Conservation (phyloP, 2,329 filamentous ascomycete genomes). For the Leptographium galeiforme region DNA sequence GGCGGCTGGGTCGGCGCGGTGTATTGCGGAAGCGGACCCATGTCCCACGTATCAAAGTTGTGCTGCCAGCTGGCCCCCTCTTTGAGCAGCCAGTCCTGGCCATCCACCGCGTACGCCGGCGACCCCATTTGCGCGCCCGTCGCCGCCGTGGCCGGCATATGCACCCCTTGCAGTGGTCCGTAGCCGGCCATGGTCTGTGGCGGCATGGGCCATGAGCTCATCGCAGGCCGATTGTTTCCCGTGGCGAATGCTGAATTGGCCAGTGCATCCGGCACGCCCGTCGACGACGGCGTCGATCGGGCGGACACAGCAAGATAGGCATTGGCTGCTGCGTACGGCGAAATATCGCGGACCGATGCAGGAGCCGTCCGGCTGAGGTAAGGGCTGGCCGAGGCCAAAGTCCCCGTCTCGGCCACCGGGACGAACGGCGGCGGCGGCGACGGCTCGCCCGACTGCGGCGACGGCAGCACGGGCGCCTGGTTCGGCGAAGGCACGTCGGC, state of each 20-base stretch:
- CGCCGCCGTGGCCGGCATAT: neutral
- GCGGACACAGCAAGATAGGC: slow-evolving; percentile 5
- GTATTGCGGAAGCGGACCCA: slow-evolving; percentile 13
- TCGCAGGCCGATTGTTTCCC: neutral
- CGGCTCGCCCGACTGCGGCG: slow-evolving; percentile 10
- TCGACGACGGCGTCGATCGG: neutral
- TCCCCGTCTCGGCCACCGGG: too few species aligned
- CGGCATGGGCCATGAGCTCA: slow-evolving; percentile 7
- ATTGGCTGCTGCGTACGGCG: too few species aligned
- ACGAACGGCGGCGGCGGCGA: slow-evolving; percentile 8
- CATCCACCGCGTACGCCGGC: slow-evolving; percentile 29
- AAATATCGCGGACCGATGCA: too few species aligned
- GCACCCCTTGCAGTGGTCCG: slow-evolving; percentile 1
- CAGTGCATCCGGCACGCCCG: neutral
- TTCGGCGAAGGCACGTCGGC: slow-evolving; percentile 46
- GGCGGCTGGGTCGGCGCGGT: neutral
- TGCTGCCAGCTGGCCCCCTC: slow-evolving; percentile 46
- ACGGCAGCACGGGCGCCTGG: slow-evolving; percentile 11
- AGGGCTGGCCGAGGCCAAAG: neutral
- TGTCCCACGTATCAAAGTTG: slow-evolving; percentile 40
- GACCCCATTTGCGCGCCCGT: slow-evolving; percentile 11
- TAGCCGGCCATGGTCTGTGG: slow-evolving; percentile 2
- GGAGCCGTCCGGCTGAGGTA: neutral
- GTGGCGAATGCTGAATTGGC: neutral
- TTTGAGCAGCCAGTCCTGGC: slow-evolving; percentile 43